Percentiles rank a stretch among this genome's conserved stretches.
phyloP scores from a whole-genome alignment of 306 rosid genomes.

The Casuarina glauca region DNA sequence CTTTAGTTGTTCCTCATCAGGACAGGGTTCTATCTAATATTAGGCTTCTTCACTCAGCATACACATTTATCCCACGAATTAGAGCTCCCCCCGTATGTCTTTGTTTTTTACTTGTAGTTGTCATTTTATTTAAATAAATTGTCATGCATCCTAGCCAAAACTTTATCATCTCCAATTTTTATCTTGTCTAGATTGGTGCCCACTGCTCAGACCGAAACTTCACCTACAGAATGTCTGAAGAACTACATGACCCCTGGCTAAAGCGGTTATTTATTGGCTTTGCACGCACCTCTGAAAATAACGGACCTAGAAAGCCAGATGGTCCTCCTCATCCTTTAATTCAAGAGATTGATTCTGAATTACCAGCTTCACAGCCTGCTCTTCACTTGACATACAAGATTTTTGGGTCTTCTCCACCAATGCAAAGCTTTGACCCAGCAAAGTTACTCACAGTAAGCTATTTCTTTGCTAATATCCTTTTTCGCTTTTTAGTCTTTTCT shows the following conservation, averaged over 20 bases:
- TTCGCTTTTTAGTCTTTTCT: constrained; percentile 1
- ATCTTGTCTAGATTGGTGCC: constrained; percentile 57
- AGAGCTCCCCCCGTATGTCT: constrained; percentile 95
- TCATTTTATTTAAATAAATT: constrained; percentile 11
- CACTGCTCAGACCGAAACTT: constrained; percentile 87
- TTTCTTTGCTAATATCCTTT: constrained; percentile 18
- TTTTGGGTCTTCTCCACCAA: constrained; percentile 95
- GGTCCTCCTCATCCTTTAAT: constrained; percentile 70
- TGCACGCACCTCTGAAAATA: constrained; percentile 87
- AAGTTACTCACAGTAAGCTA: constrained; percentile 88
- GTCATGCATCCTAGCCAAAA: constrained; percentile 8
- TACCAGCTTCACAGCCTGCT: constrained; percentile 79
- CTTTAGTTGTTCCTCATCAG: constrained; percentile 62
- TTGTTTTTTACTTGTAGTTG: constrained; percentile 20
- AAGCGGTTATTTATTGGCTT: constrained; percentile 89
- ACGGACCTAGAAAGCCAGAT: constrained; percentile 86
- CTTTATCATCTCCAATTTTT: constrained; percentile 26
- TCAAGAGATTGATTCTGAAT: constrained; percentile 82
- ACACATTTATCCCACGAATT: constrained; percentile 76
- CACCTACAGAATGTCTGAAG: constrained; percentile 73
- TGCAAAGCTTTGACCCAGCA: constrained; percentile 95
- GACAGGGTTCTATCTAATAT: constrained; percentile 71
- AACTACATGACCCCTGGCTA: constrained; percentile 84
- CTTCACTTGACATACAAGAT: constrained; percentile 80
- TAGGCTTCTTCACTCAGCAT: constrained; percentile 86